Conservation (phyloP, 441 rosid species). For the Croton setiger region DNA sequence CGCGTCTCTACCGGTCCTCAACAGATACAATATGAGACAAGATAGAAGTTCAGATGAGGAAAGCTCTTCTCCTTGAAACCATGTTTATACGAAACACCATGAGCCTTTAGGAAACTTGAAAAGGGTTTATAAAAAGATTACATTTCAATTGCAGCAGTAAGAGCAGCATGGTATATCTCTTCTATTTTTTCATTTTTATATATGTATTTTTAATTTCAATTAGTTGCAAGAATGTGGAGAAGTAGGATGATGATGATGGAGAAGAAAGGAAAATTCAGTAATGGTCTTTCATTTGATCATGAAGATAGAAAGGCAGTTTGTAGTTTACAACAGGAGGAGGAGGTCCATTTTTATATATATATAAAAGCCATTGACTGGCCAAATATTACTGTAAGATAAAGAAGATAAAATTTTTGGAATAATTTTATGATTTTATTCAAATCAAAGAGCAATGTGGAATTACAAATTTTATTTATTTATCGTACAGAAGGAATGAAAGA, state of each 20-base stretch:
- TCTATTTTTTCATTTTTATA: too few relatives aligned
- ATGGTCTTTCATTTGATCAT: conserved; percentile 11
- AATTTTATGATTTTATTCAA: conserved; percentile 11
- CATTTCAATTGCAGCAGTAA: conserved; percentile 21
- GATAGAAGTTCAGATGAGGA: conserved; percentile 77
- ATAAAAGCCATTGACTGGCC: conserved; percentile 16
- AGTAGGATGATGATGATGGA: conserved; percentile 17
- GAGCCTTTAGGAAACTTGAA: background rate
- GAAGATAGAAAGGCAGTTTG: conserved; percentile 6
- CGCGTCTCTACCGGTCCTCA: conserved; percentile 80
- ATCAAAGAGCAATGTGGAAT: background rate
- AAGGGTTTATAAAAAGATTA: background rate
- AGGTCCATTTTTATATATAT: conserved; percentile 14
- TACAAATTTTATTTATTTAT: background rate
- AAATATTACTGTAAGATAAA: conserved; percentile 14
- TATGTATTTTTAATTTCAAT: background rate
- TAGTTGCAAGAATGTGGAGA: conserved; percentile 16
- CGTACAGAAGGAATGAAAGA: background rate
- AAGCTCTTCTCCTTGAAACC: conserved; percentile 66
- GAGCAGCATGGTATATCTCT: conserved; percentile 17
- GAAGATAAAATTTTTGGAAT: conserved; percentile 10
- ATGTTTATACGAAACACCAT: conserved; percentile 22
- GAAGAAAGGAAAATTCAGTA: conserved; percentile 10
- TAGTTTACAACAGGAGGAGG: conserved; percentile 24
- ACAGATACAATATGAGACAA: conserved; percentile 62